phyloP scores from a whole-genome alignment of 225 moss, liverwort and hornwort species.

The Asterella californica region DNA sequence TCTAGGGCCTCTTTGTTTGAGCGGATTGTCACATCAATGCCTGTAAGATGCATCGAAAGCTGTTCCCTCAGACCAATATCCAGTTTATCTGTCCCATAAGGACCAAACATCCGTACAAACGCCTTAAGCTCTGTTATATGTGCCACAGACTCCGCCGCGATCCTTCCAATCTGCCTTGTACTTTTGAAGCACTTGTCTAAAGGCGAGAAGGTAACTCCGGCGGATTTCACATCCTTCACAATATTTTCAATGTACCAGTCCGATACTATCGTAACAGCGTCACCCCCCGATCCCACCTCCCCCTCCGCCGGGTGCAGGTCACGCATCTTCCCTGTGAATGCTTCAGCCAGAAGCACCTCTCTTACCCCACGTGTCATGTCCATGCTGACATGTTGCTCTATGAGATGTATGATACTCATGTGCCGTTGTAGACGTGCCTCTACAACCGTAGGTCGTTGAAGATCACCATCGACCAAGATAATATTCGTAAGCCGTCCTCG shows the following conservation, averaged over 20 bases:
- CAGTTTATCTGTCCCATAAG: conserved; percentile 89
- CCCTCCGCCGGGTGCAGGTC: conserved; percentile 90
- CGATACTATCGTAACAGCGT: conserved; percentile 70
- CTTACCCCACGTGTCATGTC: conserved; percentile 92
- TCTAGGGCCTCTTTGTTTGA: conserved; percentile 79
- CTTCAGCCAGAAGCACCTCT: conserved; percentile 86
- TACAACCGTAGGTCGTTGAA: conserved; percentile 78
- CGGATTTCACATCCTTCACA: conserved; percentile 60
- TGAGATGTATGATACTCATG: conserved; percentile 96
- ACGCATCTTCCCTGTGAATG: conserved; percentile 88
- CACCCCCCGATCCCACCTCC: conserved; percentile 82
- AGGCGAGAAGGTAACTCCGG: conserved; percentile 75
- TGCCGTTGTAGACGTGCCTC: conserved; percentile 90
- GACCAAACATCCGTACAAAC: conserved; percentile 95
- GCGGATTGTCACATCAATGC: conserved; percentile 64
- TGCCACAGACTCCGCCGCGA: conserved; percentile 74
- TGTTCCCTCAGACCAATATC: conserved; percentile 67
- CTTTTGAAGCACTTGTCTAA: conserved; percentile 85
- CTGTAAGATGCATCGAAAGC: conserved; percentile 61
- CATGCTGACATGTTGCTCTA: conserved; percentile 95
- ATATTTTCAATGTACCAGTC: conserved; percentile 94
- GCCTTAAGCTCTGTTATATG: conserved; percentile 88
- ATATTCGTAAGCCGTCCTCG: conserved; percentile 67
- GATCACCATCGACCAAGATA: conserved; percentile 78
- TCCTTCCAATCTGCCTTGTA: conserved; percentile 57